Percentiles rank a stretch among this genome's conserved stretches.
These are phyloP conservation scores for Blastobotrys niveus DNA, from an alignment of 1,139 yeast genomes.

Conservation along the genomic window DNA sequence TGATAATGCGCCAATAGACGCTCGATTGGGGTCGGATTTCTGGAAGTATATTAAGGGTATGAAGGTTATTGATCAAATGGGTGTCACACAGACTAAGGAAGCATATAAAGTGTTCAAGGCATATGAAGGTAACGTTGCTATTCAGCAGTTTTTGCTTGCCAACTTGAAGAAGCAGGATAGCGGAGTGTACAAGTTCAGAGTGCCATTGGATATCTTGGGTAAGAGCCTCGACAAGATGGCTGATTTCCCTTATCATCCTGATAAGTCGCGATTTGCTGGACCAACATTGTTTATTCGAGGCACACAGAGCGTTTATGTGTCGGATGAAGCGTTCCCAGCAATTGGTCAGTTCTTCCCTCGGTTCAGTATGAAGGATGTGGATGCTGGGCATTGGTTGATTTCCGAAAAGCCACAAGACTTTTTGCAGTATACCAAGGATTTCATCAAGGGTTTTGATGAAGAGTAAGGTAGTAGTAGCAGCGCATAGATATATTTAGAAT, in stretches of 20 bases:
- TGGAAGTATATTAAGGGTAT: slow-evolving; percentile 62
- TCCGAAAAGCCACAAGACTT: slow-evolving; percentile 30
- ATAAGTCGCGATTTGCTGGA: slow-evolving; percentile 53
- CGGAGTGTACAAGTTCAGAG: slow-evolving; percentile 39
- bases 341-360: slow-evolving; percentile 76
- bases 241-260: slow-evolving; percentile 69
- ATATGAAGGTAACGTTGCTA: slow-evolving; percentile 53
- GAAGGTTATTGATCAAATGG: slow-evolving; percentile 41
- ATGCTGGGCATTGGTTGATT: slow-evolving; percentile 78
- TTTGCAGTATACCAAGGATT: slow-evolving; percentile 20
- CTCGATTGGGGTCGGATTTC: slow-evolving; percentile 55
- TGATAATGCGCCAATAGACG: slow-evolving; percentile 82
- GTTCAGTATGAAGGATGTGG: slow-evolving; percentile 66
- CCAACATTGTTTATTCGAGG: slow-evolving; percentile 82
- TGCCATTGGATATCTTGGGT: slow-evolving; percentile 67
- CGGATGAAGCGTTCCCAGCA: slow-evolving; percentile 74
- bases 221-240: slow-evolving; percentile 58
- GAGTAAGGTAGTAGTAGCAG: too few relatives aligned
- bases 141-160: slow-evolving; percentile 77
- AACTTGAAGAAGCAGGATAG: slow-evolving; percentile 46
- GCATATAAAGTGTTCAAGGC: slow-evolving; percentile 60
- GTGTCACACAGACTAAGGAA: slow-evolving; percentile 51
- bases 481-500: not conserved
- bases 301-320: slow-evolving; percentile 66
- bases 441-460: slow-evolving; percentile 12